Base-by-base conservation (phyloP, 306 rosid genomes). In the Cyclanthera cordifolia region DNA sequence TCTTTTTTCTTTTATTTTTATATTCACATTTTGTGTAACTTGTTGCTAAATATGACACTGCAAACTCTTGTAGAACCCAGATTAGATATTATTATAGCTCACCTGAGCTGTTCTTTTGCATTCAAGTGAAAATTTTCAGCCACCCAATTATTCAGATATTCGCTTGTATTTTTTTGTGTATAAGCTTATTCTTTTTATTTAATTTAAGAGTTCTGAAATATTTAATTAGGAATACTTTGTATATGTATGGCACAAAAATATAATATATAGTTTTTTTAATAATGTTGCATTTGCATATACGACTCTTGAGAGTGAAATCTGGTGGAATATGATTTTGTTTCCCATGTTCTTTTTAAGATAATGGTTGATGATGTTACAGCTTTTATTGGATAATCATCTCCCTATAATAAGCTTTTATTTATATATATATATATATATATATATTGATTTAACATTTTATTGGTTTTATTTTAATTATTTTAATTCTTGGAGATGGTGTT, bases 51-150 rank as follows among this genome's bases (percentile, higher is more conserved):
- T n/a, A n/a, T n/a, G n/a, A n/a, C n/a, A n/a, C n/a, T n/a, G 51
- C 51, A 63, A 51, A 20, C 69, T 46, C 52, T 2, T 63, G 51
- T 65, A 45, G 37, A 65, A 65, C 70, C 70, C 70, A 8, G 55
- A 46, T 66, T 5, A 45, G 71, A 24, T 15, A 24, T 46, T 15
- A 24, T 46, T 59, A 6, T 24, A 45, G 23, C 54, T 46, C 53
- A 46, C 46, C 71, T 66, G 71, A 24, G 41, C 32, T 15, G 71
- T 46, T 65, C 70, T 45, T 45, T 65, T 66, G 24, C 41, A 24
- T 66, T 46, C 53, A 46, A 43, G 37, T 64, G 23, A 46, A 66
- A 46, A 15, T 7, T 66, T 66, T 46, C 37, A 7, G 71, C 46
- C 23, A 66, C 71, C 41, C 54, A 46, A 46, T 24, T 66, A 45